phyloP scores from a whole-genome alignment of 2,329 filamentous ascomycete genomes.

The Talaromyces pinophilus region DNA sequence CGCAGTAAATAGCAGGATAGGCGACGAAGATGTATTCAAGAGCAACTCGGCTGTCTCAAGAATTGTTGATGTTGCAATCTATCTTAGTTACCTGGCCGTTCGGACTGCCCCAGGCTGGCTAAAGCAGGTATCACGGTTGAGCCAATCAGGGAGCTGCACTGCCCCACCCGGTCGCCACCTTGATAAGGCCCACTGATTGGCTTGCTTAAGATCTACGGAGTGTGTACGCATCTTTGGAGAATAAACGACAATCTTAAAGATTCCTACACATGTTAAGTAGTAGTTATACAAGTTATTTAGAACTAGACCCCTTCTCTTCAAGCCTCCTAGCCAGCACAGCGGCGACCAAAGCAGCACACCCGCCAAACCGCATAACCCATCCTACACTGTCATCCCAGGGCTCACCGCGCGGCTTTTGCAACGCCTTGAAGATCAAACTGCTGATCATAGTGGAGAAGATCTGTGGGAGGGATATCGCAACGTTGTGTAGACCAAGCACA shows the following conservation, averaged over 20 bases:
- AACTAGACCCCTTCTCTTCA: conserved; percentile 55
- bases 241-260: background rate
- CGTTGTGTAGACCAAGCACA: conserved; percentile 92
- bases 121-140: background rate
- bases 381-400: conserved; percentile 85
- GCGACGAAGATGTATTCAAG: background rate
- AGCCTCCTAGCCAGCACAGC: conserved; percentile 71
- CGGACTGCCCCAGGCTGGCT: conserved; percentile 2
- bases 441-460: conserved; percentile 85
- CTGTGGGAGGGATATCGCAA: conserved; percentile 87
- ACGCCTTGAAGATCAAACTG: conserved; percentile 76
- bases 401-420: conserved; percentile 83
- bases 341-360: conserved; percentile 73
- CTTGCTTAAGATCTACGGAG: background rate
- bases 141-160: conserved; percentile 3
- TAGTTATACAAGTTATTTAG: conserved; percentile 5
- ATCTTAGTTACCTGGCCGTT: conserved; percentile 10
- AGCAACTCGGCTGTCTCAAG: background rate
- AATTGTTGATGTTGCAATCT: background rate
- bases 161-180: background rate
- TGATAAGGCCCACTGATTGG: background rate
- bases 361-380: conserved; percentile 82
- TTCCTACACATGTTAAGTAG: background rate
- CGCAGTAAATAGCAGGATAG: background rate
- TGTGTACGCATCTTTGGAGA: background rate